Conservation (phyloP, 768 basidiomycete genomes). For the Tulasnella sp. region DNA sequence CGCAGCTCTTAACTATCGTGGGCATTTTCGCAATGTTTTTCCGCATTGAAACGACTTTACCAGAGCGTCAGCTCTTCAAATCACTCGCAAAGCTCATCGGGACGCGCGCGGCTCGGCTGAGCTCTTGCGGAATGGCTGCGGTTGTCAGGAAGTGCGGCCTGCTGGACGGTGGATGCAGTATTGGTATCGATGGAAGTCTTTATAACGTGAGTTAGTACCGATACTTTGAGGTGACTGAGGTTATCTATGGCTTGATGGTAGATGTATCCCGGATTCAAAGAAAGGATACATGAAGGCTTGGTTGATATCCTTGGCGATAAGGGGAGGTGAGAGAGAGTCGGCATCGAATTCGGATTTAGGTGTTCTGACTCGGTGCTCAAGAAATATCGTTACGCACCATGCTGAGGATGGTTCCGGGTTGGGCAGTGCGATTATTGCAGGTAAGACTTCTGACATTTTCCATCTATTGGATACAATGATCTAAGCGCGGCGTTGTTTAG, state of each 20-base stretch:
- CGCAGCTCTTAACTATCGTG: conserved; percentile 91
- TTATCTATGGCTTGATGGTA: conserved; percentile 25
- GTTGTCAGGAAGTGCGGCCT: conserved; percentile 92
- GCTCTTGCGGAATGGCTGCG: conserved; percentile 91
- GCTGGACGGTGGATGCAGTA: conserved; percentile 76
- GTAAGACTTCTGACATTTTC: conserved; percentile 28
- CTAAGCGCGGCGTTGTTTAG: conserved; percentile 29
- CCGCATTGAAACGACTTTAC: conserved; percentile 87
- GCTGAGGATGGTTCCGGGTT: conserved; percentile 91
- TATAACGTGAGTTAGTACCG: conserved; percentile 58
- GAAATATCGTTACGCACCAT: conserved; percentile 64
- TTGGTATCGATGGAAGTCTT: conserved; percentile 88
- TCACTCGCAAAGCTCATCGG: conserved; percentile 83
- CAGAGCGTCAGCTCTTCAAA: conserved; percentile 95
- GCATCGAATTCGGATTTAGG: neutral
- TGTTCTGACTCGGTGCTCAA: conserved; percentile 20
- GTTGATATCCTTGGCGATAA: conserved; percentile 94
- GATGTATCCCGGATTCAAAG: conserved; percentile 97
- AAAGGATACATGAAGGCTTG: conserved; percentile 84
- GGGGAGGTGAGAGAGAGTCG: conserved; percentile 52
- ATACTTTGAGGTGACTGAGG: neutral
- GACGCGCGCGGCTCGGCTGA: conserved; percentile 76
- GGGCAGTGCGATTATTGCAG: conserved; percentile 91
- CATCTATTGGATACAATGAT: conserved; percentile 5
- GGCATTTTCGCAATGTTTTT: conserved; percentile 98